A percentile compares a stretch with the other conserved stretches of the same genome.
Conservation (phyloP, 495 filamentous ascomycete genomes). For the Tuber brumale region DNA sequence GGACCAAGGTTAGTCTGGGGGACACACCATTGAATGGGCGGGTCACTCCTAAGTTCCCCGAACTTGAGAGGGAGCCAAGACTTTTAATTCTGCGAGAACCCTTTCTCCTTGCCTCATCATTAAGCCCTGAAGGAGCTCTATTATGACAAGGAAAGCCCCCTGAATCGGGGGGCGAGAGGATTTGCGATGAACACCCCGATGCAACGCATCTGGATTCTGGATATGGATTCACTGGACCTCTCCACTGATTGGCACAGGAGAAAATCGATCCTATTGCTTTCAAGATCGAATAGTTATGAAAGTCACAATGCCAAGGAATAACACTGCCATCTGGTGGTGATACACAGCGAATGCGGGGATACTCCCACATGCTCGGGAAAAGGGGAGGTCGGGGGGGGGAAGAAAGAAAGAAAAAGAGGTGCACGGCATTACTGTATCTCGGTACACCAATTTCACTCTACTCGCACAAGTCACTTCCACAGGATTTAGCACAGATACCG, state of each 20-base stretch:
- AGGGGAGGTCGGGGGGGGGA: too few relatives aligned
- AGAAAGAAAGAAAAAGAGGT: neutral
- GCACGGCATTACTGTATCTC: neutral
- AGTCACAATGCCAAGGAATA: neutral
- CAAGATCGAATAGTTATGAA: neutral
- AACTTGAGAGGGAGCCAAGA: neutral
- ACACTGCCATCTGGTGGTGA: neutral
- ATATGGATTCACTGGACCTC: neutral
- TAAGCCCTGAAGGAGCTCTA: neutral
- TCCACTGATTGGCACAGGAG: neutral
- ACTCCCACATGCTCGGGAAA: neutral
- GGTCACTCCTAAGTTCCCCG: neutral
- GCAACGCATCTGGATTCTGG: neutral
- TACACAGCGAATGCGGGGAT: neutral
- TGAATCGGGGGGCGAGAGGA: neutral
- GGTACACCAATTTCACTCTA: neutral
- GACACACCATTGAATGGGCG: neutral
- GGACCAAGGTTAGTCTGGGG: neutral
- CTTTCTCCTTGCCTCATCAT: neutral
- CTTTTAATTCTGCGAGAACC: neutral
- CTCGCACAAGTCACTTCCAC: neutral
- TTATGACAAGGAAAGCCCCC: neutral
- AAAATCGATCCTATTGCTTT: neutral
- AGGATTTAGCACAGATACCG: neutral
- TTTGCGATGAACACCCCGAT: neutral